Conservation (phyloP, 2,329 filamentous ascomycete species). For the Alternaria sp. region DNA sequence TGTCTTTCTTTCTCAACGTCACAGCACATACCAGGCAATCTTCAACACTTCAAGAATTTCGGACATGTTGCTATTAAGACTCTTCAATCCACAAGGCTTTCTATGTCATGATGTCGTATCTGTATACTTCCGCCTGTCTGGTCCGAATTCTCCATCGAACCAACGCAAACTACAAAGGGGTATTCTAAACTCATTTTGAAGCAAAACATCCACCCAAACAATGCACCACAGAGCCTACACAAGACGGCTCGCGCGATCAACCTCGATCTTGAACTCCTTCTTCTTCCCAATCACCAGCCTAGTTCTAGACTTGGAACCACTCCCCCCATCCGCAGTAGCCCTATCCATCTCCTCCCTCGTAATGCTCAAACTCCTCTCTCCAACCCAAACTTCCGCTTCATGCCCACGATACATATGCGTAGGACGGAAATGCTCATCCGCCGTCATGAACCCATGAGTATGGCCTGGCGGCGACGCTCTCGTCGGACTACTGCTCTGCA, state of each 20-base stretch:
- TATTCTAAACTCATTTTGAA: conserved; percentile 8
- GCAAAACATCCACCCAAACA: not conserved
- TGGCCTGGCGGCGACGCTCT: conserved; percentile 11
- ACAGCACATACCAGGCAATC: not conserved
- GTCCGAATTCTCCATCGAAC: not conserved
- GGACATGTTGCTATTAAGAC: too few species aligned
- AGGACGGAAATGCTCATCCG: conserved; percentile 33
- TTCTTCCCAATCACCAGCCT: conserved; percentile 39
- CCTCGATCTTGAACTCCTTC: conserved; percentile 40
- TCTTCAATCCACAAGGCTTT: not conserved
- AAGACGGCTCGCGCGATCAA: conserved; percentile 26
- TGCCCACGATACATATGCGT: conserved; percentile 24
- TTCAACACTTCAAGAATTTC: not conserved
- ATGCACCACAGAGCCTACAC: not conserved
- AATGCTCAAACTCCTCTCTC: conserved; percentile 21
- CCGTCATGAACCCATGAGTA: conserved; percentile 8
- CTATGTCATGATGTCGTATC: not conserved
- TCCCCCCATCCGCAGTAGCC: not conserved
- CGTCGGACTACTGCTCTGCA: not conserved
- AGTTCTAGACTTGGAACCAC: conserved; percentile 16
- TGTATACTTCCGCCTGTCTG: not conserved
- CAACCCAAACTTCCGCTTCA: conserved; percentile 32
- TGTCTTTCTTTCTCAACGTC: not conserved
- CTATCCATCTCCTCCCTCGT: conserved; percentile 20
- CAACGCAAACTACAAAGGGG: not conserved